Evolutionary conservation across 108 stramenopile genomes (phyloP).

Genomic region (Skeletonema marinoi): DNA sequence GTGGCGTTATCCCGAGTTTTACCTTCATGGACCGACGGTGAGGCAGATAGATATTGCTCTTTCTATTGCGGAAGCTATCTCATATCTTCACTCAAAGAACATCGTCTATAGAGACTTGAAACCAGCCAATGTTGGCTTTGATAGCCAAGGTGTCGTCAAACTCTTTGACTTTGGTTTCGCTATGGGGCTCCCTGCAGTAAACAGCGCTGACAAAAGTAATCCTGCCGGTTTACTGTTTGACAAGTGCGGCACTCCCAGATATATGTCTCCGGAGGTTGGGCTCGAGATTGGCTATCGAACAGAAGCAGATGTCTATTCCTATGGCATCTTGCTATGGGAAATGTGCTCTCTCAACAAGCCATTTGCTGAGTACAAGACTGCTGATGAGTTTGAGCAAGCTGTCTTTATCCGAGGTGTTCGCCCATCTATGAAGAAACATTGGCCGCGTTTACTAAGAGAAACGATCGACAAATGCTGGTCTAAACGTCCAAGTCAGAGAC

Average conservation of each 20-base stretch:
- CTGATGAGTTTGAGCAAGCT: slow-evolving; percentile 38
- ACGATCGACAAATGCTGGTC: slow-evolving; percentile 56
- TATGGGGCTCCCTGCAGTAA: slow-evolving; percentile 13
- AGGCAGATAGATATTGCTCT: slow-evolving; percentile 14
- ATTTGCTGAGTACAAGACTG: slow-evolving; percentile 37
- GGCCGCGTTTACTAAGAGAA: slow-evolving; percentile 33
- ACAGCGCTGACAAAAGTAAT: slow-evolving; percentile 5
- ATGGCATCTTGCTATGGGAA: slow-evolving; percentile 61
- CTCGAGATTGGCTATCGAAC: slow-evolving; percentile 30
- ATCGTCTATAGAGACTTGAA: slow-evolving; percentile 79
- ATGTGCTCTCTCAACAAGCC: slow-evolving; percentile 55
- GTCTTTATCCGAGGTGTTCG: slow-evolving; percentile 46
- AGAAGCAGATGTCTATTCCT: slow-evolving; percentile 61
- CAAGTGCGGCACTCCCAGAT: slow-evolving; percentile 55
- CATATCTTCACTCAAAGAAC: slow-evolving; percentile 59
- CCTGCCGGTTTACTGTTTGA: slow-evolving; percentile 24
- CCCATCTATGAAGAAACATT: slow-evolving; percentile 34
- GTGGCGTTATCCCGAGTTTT: not conserved
- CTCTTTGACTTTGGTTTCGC: slow-evolving; percentile 77
- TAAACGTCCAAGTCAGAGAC: slow-evolving; percentile 30
- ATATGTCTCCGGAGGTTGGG: slow-evolving; percentile 33
- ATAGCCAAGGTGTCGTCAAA: slow-evolving; percentile 34
- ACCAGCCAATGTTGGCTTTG: slow-evolving; percentile 56
- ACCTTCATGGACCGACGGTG: not conserved
- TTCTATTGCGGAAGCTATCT: slow-evolving; percentile 58